phyloP scores from a whole-genome alignment of 805 yeast species.

The Ogataea nitratoaversa region DNA sequence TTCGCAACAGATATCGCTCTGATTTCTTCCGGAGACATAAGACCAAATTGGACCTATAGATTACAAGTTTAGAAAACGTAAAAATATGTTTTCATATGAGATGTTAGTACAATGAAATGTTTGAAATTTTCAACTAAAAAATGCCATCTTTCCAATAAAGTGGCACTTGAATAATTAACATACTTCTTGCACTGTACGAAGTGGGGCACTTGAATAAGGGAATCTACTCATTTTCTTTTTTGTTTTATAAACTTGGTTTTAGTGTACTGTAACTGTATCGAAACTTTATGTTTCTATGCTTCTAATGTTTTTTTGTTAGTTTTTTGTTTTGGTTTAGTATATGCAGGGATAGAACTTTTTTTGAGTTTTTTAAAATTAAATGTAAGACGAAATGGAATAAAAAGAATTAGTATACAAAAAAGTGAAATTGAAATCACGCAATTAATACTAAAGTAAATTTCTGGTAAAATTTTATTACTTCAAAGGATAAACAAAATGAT shows the following conservation, averaged over 20 bases:
- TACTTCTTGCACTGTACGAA: constrained; percentile 95
- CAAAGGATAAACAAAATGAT: background rate
- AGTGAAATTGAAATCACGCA: constrained; percentile 1
- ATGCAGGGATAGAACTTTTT: too few species aligned
- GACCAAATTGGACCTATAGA: constrained; percentile 89
- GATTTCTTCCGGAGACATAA: constrained; percentile 94
- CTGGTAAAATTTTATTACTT: background rate
- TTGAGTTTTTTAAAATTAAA: background rate
- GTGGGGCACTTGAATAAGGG: constrained; percentile 97
- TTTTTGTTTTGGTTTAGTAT: background rate
- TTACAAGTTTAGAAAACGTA: constrained; percentile 5
- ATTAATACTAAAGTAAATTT: background rate
- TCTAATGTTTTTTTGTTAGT: background rate
- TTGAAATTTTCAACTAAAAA: background rate
- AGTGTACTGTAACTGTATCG: too few species aligned
- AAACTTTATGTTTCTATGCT: background rate
- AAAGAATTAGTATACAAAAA: constrained; percentile 1
- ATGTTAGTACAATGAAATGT: constrained; percentile 6
- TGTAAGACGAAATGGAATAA: background rate
- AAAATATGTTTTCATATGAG: background rate
- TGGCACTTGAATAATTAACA: constrained; percentile 22
- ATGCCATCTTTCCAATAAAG: background rate
- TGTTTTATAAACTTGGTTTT: background rate
- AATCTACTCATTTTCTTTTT: constrained; percentile 41
- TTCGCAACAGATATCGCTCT: constrained; percentile 98